These are phyloP conservation scores for Gossypium thurberi DNA, from an alignment of 345 rosid species.

Conservation along the genomic window DNA sequence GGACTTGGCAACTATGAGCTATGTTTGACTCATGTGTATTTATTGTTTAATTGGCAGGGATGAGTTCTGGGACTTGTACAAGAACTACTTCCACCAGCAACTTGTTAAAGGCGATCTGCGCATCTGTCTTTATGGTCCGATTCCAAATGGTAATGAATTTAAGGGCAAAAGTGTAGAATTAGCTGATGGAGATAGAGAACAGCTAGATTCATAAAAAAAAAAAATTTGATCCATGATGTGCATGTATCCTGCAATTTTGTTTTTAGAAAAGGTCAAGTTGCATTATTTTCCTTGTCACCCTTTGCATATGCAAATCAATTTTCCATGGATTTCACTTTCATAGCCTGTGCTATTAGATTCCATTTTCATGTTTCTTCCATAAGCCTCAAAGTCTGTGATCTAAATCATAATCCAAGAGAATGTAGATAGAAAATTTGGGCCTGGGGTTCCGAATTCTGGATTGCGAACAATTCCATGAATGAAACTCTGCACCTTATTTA, in stretches of 20 bases:
- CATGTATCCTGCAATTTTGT: background rate
- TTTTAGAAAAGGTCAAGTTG: background rate
- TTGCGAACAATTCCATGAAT: background rate
- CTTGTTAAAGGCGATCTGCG: constrained; percentile 45
- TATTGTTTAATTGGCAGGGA: constrained; percentile 41
- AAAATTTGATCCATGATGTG: background rate
- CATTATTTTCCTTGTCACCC: background rate
- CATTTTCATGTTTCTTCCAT: background rate
- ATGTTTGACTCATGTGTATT: background rate
- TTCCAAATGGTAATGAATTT: constrained; percentile 21
- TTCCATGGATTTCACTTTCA: background rate
- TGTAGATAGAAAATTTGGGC: background rate
- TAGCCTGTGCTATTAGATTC: background rate
- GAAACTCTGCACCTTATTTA: background rate
- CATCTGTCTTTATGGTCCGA: constrained; percentile 65
- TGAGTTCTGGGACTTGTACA: constrained; percentile 86
- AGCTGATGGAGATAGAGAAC: constrained; percentile 16
- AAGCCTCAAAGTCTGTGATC: background rate
- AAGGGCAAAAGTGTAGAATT: constrained; percentile 30
- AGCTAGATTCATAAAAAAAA: background rate
- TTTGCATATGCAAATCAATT: background rate
- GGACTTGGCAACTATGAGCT: background rate
- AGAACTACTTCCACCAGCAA: constrained; percentile 55
- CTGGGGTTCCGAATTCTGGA: background rate
- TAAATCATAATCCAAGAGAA: background rate